phyloP scores from a whole-genome alignment of 768 basidiomycete species.

The Amanita jacksonii region DNA sequence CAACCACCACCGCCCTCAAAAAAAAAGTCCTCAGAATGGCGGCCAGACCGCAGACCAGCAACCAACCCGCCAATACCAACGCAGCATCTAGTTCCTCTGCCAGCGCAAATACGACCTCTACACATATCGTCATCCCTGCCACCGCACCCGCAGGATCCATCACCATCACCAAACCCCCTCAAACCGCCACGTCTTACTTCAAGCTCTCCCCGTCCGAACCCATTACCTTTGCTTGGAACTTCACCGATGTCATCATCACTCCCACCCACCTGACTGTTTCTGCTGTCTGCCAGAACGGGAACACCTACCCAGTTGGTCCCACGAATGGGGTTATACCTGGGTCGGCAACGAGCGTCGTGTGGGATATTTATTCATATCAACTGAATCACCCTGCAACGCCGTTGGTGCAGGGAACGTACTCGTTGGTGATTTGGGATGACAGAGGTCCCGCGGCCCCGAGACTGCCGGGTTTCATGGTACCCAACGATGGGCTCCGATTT shows the following conservation, averaged over 20 bases:
- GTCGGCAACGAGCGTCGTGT: constrained; percentile 59
- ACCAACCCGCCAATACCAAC: too few species aligned
- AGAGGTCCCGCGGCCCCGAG: constrained; percentile 56
- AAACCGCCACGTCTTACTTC: constrained; percentile 76
- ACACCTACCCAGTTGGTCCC: constrained; percentile 83
- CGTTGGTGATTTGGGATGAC: constrained; percentile 74
- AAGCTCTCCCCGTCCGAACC: constrained; percentile 68
- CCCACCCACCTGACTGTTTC: constrained; percentile 73
- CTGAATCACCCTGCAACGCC: constrained; percentile 49
- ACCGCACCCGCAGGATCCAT: constrained; percentile 55
- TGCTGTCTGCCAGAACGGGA: constrained; percentile 78
- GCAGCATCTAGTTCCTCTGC: too few species aligned
- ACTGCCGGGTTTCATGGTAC: constrained; percentile 53
- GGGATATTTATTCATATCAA: constrained; percentile 77
- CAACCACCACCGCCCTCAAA: too few species aligned
- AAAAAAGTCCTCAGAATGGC: too few species aligned
- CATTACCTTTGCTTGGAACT: constrained; percentile 90
- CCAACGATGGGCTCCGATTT: constrained; percentile 66
- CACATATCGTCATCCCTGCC: constrained; percentile 28
- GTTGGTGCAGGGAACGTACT: constrained; percentile 69
- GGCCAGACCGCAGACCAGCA: too few species aligned
- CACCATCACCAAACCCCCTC: constrained; percentile 71
- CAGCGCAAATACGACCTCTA: too few species aligned
- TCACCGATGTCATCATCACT: constrained; percentile 60
- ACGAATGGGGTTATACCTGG: constrained; percentile 65